Evolutionary conservation across 83 land plant genomes (phyloP).

Genomic region (Thuja plicata): DNA sequence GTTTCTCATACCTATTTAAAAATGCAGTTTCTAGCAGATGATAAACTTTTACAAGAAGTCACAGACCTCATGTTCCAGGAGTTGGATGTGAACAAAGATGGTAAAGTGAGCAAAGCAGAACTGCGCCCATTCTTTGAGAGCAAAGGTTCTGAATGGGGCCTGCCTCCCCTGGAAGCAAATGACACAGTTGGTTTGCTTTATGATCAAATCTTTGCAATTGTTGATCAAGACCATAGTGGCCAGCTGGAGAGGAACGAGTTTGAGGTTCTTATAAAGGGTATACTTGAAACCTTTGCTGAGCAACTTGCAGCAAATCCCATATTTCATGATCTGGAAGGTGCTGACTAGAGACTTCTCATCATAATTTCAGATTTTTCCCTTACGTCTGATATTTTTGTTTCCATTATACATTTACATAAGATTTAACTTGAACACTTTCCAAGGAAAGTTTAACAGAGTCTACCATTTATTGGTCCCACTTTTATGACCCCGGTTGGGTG

Average conservation of each 20-base stretch:
- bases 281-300: constrained; percentile 53
- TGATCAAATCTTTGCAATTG: constrained; percentile 50
- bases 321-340: constrained; percentile 21
- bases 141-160: constrained; percentile 56
- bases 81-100: constrained; percentile 32
- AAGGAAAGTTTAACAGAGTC: background rate
- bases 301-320: constrained; percentile 53
- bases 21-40: constrained; percentile 65
- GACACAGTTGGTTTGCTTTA: constrained; percentile 59
- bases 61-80: constrained; percentile 39
- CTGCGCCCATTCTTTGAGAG: constrained; percentile 47
- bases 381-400: background rate
- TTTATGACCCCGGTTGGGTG: background rate
- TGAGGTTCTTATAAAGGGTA: constrained; percentile 38
- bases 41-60: constrained; percentile 32
- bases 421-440: background rate
- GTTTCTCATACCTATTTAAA: background rate
- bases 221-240: constrained; percentile 36
- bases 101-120: constrained; percentile 24
- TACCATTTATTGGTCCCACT: background rate
- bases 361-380: background rate
- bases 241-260: constrained; percentile 38
- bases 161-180: constrained; percentile 55
- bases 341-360: constrained; percentile 10
- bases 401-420: background rate